These are phyloP conservation scores for Coemansia asiatica DNA, from an alignment of 192 early-diverging fungal species.

Conservation along the genomic window DNA sequence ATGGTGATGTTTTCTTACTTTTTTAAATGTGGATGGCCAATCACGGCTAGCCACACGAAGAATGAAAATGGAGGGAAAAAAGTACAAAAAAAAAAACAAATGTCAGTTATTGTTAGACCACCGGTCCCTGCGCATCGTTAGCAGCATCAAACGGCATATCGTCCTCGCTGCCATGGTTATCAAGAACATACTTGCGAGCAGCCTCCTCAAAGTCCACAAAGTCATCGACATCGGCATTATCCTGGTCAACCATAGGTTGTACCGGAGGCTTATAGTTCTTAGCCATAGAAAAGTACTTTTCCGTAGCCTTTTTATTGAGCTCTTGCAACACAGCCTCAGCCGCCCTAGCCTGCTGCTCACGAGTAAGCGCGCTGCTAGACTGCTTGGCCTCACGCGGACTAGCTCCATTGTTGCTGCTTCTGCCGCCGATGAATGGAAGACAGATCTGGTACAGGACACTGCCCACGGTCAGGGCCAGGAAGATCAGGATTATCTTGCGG, in stretches of 20 bases:
- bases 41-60: neutral
- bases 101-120: slow-evolving; percentile 4
- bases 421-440: slow-evolving; percentile 29
- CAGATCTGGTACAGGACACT: slow-evolving; percentile 49
- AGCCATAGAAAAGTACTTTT: slow-evolving; percentile 30
- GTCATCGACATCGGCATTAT: neutral
- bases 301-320: slow-evolving; percentile 33
- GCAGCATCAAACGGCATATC: slow-evolving; percentile 8
- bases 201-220: slow-evolving; percentile 7
- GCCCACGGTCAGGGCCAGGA: slow-evolving; percentile 41
- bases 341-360: slow-evolving; percentile 45
- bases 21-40: too few relatives aligned
- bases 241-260: neutral
- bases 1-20: too few relatives aligned
- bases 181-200: neutral
- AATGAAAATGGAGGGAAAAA: neutral
- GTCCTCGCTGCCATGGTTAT: slow-evolving; percentile 5
- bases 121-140: slow-evolving; percentile 13
- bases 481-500: slow-evolving; percentile 19
- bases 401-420: slow-evolving; percentile 9
- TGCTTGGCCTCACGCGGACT: slow-evolving; percentile 12
- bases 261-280: slow-evolving; percentile 38
- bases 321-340: slow-evolving; percentile 38
- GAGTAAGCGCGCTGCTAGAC: slow-evolving; percentile 21
- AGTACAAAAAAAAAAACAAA: neutral